Percentiles rank a stretch among this genome's conserved stretches.
phyloP scores from a whole-genome alignment of 169 alveolate genomes.

The Perkinsus marinus region DNA sequence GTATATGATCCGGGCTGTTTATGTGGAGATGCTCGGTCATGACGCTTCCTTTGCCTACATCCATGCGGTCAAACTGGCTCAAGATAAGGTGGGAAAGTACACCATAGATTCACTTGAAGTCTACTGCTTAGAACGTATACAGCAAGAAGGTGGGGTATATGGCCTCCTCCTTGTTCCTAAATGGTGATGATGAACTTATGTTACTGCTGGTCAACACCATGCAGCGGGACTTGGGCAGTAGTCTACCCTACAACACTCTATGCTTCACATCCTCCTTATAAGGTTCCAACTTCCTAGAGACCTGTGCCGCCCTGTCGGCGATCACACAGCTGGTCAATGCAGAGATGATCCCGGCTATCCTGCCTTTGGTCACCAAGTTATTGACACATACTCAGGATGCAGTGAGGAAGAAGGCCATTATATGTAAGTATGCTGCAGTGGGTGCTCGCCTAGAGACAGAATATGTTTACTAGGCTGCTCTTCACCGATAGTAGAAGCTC shows the following conservation, averaged over 20 bases:
- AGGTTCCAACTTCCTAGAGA: conserved; percentile 64
- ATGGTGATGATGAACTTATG: conserved; percentile 63
- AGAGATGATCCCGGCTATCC: conserved; percentile 67
- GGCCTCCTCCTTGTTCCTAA: conserved; percentile 72
- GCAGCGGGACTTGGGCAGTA: conserved; percentile 50
- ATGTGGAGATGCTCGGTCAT: conserved; percentile 86
- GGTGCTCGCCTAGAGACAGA: too few species aligned
- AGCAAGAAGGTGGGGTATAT: conserved; percentile 55
- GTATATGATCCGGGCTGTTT: conserved; percentile 70
- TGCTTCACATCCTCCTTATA: conserved; percentile 3
- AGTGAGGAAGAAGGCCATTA: conserved; percentile 77
- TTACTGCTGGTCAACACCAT: conserved; percentile 76
- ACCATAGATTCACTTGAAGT: not conserved
- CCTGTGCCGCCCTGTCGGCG: conserved; percentile 67
- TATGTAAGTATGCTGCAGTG: conserved; percentile 31
- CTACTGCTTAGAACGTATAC: not conserved
- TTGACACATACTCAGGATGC: conserved; percentile 65
- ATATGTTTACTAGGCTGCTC: too few species aligned
- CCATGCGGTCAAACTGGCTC: conserved; percentile 73
- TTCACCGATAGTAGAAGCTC: too few species aligned
- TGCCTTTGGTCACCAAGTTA: conserved; percentile 55
- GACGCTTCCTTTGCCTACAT: conserved; percentile 81
- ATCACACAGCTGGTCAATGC: conserved; percentile 62
- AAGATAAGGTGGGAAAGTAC: conserved; percentile 35
- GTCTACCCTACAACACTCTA: not conserved